Percentiles rank a stretch among this genome's conserved stretches.
phyloP scores from a whole-genome alignment of 768 basidiomycete genomes.

The Lentinula detonsa region DNA sequence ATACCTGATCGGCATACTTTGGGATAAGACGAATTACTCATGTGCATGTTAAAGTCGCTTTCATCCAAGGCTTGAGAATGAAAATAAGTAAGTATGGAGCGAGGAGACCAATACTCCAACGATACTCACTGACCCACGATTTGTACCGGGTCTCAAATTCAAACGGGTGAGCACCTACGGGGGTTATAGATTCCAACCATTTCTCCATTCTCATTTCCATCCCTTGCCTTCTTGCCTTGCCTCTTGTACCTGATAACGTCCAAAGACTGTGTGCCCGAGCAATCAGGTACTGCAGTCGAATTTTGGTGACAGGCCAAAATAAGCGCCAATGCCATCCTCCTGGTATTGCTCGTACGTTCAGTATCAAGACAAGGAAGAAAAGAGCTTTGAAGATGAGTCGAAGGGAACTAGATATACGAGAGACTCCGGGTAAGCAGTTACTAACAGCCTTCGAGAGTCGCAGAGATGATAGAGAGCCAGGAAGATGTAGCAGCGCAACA shows the following conservation, averaged over 20 bases:
- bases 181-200: conserved; percentile 44
- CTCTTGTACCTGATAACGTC: not conserved
- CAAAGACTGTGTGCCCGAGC: conserved; percentile 7
- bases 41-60: conserved; percentile 65
- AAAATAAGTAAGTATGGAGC: not conserved
- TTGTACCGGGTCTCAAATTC: conserved; percentile 31
- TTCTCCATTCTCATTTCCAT: conserved; percentile 21
- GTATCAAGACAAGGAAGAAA: not conserved
- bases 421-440: not conserved
- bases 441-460: not conserved
- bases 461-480: not conserved
- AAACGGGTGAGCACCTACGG: conserved; percentile 55
- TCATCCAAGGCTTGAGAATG: conserved; percentile 53
- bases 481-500: not conserved
- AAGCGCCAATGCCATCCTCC: conserved; percentile 5
- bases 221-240: conserved; percentile 15
- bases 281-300: conserved; percentile 6
- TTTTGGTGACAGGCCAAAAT: not conserved
- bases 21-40: conserved; percentile 79
- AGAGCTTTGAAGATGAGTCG: not conserved
- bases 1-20: conserved; percentile 36
- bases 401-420: not conserved
- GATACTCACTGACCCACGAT: conserved; percentile 53
- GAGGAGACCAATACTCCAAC: conserved; percentile 1
- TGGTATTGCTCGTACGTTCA: conserved; percentile 5